Evolutionary conservation across 2,329 filamentous ascomycete genomes (phyloP).

Genomic region (Ophiostoma sp.): DNA sequence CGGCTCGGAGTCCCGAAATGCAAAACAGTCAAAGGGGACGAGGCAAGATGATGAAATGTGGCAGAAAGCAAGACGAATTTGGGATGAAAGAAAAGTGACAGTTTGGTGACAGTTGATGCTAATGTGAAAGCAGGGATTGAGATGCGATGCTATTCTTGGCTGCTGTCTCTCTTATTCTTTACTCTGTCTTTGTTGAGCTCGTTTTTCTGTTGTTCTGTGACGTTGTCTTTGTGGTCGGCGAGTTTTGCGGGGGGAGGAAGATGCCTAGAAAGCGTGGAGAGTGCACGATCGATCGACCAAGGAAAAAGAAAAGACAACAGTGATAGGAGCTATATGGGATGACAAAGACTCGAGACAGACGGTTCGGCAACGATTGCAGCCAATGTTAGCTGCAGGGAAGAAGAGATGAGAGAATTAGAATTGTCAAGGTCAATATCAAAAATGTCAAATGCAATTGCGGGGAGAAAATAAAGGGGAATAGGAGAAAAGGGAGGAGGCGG

Average conservation of each 20-base stretch:
- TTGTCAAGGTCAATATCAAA: not conserved
- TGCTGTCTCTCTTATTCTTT: not conserved
- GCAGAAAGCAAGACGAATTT: not conserved
- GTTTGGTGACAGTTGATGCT: not conserved
- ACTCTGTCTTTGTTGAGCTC: not conserved
- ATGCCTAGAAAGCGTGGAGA: not conserved
- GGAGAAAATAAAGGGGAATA: not conserved
- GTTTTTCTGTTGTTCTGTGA: not conserved
- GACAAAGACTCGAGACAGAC: not conserved
- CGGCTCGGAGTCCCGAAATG: slow-evolving; percentile 19
- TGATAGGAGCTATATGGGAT: not conserved
- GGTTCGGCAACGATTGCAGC: not conserved
- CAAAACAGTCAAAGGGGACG: slow-evolving; percentile 1
- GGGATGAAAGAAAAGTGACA: not conserved
- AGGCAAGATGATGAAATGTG: not conserved
- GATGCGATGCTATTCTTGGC: not conserved
- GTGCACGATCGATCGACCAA: not conserved
- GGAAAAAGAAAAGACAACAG: not conserved
- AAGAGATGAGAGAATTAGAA: not conserved
- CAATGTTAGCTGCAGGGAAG: not conserved
- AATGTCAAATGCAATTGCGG: not conserved
- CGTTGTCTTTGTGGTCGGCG: not conserved
- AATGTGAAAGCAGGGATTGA: not conserved
- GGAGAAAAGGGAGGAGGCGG: not conserved
- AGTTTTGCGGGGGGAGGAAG: not conserved